Evolutionary conservation across 495 filamentous ascomycete species (phyloP).

Genomic region (Letharia columbiana): DNA sequence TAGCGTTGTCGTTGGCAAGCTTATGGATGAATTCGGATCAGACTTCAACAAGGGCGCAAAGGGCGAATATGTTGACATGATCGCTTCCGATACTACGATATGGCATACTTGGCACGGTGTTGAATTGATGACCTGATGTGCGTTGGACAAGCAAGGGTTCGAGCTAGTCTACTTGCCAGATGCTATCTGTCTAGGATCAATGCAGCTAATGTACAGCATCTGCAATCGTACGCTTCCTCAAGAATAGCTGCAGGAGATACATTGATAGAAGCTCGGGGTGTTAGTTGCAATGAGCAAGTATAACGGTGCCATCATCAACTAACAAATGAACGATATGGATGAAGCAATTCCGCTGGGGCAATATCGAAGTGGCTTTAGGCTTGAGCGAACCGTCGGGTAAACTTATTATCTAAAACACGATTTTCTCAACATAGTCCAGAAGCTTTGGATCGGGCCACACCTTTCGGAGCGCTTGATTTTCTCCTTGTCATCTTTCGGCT

Average conservation of each 20-base stretch:
- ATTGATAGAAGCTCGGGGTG: not conserved
- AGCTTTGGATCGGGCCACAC: not conserved
- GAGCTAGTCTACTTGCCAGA: not conserved
- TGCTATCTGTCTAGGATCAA: not conserved
- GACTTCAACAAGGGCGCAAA: no score
- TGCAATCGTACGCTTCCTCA: not conserved
- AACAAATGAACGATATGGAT: not conserved
- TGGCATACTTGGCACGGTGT: not conserved
- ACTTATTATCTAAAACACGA: slow-evolving; percentile 1
- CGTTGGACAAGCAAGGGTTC: not conserved
- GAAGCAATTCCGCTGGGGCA: no score
- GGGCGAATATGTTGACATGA: no score
- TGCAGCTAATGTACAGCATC: not conserved
- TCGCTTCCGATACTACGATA: no score
- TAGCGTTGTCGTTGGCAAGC: no score
- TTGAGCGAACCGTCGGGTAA: slow-evolving; percentile 7
- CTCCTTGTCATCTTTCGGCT: slow-evolving; percentile 15
- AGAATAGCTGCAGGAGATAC: not conserved
- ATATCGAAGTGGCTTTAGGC: no score
- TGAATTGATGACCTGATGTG: not conserved
- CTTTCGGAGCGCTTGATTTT: not conserved
- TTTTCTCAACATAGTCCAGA: not conserved
- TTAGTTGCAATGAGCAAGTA: not conserved
- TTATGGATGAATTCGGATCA: no score
- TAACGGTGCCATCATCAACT: not conserved